Conservation (phyloP, 306 rosid genomes). For the Malus sylvestris region DNA sequence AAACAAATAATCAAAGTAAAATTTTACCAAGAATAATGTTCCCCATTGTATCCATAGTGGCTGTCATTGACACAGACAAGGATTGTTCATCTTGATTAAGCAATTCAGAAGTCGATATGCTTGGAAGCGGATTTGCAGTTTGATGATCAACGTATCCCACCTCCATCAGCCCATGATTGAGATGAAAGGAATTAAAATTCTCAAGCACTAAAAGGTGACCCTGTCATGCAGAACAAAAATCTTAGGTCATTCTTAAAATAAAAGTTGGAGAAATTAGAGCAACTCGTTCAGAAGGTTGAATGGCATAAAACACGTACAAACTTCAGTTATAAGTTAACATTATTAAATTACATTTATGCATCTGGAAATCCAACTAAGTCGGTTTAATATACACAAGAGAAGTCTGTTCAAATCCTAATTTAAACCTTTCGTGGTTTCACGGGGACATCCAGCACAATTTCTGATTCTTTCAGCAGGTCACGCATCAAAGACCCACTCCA, state of each 20-base stretch:
- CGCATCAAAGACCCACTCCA: conserved; percentile 88
- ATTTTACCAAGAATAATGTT: conserved; percentile 65
- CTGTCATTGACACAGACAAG: conserved; percentile 87
- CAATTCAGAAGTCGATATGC: conserved; percentile 25
- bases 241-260: background rate
- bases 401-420: conserved; percentile 13
- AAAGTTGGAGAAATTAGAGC: background rate
- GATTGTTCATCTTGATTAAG: conserved; percentile 34
- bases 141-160: conserved; percentile 65
- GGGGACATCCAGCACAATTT: conserved; percentile 56
- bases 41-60: conserved; percentile 59
- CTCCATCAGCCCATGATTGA: conserved; percentile 93
- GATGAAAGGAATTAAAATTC: conserved; percentile 26
- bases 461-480: conserved; percentile 55
- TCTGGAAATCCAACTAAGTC: conserved; percentile 3
- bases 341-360: background rate
- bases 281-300: background rate
- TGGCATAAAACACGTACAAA: background rate
- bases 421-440: conserved; percentile 78
- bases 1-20: background rate
- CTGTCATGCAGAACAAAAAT: conserved; percentile 37
- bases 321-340: background rate
- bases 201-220: conserved; percentile 72
- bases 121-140: conserved; percentile 21
- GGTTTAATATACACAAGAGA: conserved; percentile 12